phyloP scores from a whole-genome alignment of 768 basidiomycete species.

The Guyanaporus albipodus region DNA sequence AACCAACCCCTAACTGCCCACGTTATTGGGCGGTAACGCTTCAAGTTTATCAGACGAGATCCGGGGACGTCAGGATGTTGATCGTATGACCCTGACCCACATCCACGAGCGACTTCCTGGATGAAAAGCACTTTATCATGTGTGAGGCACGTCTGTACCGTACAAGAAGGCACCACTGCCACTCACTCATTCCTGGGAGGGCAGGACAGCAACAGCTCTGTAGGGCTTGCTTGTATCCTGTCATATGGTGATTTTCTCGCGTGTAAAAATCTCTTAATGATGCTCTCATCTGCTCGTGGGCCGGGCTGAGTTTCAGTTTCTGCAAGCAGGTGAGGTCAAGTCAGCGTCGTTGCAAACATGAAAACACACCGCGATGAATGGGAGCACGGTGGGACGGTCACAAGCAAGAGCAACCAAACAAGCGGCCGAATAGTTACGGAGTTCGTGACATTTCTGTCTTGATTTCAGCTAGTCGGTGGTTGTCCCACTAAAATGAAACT shows the following conservation, averaged over 20 bases:
- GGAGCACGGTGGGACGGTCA: slow-evolving; percentile 36
- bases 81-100: slow-evolving; percentile 28
- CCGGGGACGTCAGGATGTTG: slow-evolving; percentile 25
- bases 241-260: slow-evolving; percentile 24
- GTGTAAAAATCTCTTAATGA: slow-evolving; percentile 23
- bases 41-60: slow-evolving; percentile 36
- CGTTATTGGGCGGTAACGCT: slow-evolving; percentile 35
- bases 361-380: slow-evolving; percentile 24
- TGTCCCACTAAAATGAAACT: not conserved
- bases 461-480: not conserved
- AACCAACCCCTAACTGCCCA: slow-evolving; percentile 41
- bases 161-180: not conserved
- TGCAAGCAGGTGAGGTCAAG: not conserved
- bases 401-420: slow-evolving; percentile 41
- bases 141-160: slow-evolving; percentile 2
- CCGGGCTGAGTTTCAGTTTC: slow-evolving; percentile 25
- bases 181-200: slow-evolving; percentile 31
- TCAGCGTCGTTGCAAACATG: not conserved
- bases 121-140: slow-evolving; percentile 28
- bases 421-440: slow-evolving; percentile 45
- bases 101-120: slow-evolving; percentile 30
- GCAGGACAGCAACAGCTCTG: slow-evolving; percentile 28
- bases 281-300: slow-evolving; percentile 20
- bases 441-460: slow-evolving; percentile 39
- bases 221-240: slow-evolving; percentile 29